Base-by-base conservation (phyloP, 306 rosid species). In the Lablab purpureus region DNA sequence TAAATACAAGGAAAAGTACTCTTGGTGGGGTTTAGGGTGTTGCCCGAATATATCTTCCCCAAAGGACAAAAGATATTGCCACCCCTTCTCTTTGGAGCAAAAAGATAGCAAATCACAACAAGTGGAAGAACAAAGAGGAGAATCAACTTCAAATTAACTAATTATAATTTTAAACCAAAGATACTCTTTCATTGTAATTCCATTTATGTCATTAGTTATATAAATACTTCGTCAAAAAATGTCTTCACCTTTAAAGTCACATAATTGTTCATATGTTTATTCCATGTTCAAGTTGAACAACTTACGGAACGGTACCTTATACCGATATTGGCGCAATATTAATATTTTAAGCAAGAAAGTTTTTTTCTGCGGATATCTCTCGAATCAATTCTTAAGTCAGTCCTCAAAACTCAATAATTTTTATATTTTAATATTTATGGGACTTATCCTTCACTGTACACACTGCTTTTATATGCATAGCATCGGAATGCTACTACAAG, bases 1-100 rank as follows among this genome's bases (percentile, higher is more conserved):
- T 87, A 92, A 66, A 86, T 85, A 85, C 87, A 72, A 76, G 79
- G 86, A 72, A 72, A 84, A 86, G 76, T 71, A 54, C 18, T 51
- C 32, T 49, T 76, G 65, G 85, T 84, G 91, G 89, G 81, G 72
- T 64, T 75, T 36, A 27, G 77, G 63, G 69, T 83, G 82, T 65
- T 83, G 90, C 77, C 23, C 47, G 88, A 87, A 90, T 85, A 90
- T 90, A 88, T 92, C 86, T 83, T 83, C 82, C 81, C 36, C 58
- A 85, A 85, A 67, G 79, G 88, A 69, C 73, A 63, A 66, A 80
- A 87, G 73, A 77, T 77, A 80, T 80, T 81, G 85, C 66, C 68
- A 85, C 77, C 54, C 77, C 28, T 79, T 69, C 75, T 77, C 81
- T 80, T 78, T 60, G 51, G 76, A 84, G 27, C 40, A 2, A 34